Evolutionary conservation across 768 basidiomycete species (phyloP), one percentile per base, ranked within the genome.

Genomic region (Cystofilobasidium capitatum): DNA sequence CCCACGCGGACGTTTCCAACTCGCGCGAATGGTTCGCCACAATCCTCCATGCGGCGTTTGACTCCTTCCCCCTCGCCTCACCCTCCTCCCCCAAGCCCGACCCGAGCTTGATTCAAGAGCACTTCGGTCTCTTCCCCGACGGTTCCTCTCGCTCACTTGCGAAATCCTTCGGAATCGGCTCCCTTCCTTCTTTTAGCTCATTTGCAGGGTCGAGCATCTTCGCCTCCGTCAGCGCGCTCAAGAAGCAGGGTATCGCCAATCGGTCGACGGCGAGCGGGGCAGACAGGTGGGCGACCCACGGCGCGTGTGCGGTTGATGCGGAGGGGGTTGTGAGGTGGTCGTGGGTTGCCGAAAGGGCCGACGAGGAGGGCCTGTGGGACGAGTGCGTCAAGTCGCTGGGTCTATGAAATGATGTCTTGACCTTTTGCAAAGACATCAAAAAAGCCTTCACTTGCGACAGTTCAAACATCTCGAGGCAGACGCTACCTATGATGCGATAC

Each of bases 41-140:
- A 4, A 62, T 64, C 29, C 62, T 69, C 20, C 40, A 69, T 29
- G 57, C 44, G 12, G 68, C 68, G 29, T 64, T 24, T 13, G 20
- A 20, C 22, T 58, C 66, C 22, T 68, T 24, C 66, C 51, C 31
- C 26, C 24, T 31, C 35, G 29, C 58, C 22, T 35, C 62, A 29
- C 44, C 20, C 40, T n/a, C n/a, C n/a, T n/a, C n/a, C n/a, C n/a
- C n/a, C n/a, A n/a, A n/a, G 49, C 62, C 62, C 10, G 61, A 58
- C 58, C 20, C 68, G 0, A 37, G 44, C 22, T 20, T 65, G 22
- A 63, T 69, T 36, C 62, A 55, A 13, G 24, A 58, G 6, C 63
- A 69, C 57, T 69, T 69, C 24, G 36, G 55, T 22, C 63, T 69
- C 33, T 64, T 69, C 39, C 68, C 68, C 14, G 62, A 69, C 57